Conservation (phyloP, 1,284 basidiomycete species). For the Xerocomus minutiporus region DNA sequence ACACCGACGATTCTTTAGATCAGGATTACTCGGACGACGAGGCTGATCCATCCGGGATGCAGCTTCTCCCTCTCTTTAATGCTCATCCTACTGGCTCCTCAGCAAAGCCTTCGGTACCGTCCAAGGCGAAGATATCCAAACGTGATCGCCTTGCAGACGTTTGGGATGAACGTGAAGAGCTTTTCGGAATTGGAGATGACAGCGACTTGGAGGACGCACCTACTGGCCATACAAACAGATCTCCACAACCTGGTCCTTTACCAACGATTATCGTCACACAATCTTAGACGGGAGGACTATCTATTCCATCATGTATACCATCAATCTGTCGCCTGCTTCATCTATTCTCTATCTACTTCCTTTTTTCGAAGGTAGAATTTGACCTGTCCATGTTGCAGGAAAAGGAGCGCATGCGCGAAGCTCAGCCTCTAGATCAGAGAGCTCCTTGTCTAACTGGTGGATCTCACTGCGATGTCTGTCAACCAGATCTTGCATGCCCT, state of each 20-base stretch:
- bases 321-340: conserved; percentile 1
- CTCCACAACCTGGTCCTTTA: conserved; percentile 5
- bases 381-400: conserved; percentile 8
- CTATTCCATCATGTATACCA: conserved; percentile 32
- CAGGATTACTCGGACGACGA: conserved; percentile 52
- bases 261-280: conserved; percentile 31
- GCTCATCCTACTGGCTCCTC: conserved; percentile 18
- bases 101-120: conserved; percentile 13
- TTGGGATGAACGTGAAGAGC: conserved; percentile 74
- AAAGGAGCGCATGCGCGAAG: conserved; percentile 29
- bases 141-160: conserved; percentile 49
- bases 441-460: conserved; percentile 38
- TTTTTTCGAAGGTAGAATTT: background rate
- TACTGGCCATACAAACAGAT: conserved; percentile 1
- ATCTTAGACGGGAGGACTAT: conserved; percentile 20
- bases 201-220: conserved; percentile 16
- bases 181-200: conserved; percentile 66
- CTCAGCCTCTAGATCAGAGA: conserved; percentile 45
- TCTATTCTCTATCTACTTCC: conserved; percentile 17
- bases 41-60: conserved; percentile 39
- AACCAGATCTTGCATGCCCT: conserved; percentile 45
- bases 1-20: conserved; percentile 49
- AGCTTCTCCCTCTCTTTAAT: conserved; percentile 53
- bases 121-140: conserved; percentile 29
- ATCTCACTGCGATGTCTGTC: conserved; percentile 44